Conservation (phyloP, 1,284 basidiomycete species). For the Cryptococcus deneoformans region DNA sequence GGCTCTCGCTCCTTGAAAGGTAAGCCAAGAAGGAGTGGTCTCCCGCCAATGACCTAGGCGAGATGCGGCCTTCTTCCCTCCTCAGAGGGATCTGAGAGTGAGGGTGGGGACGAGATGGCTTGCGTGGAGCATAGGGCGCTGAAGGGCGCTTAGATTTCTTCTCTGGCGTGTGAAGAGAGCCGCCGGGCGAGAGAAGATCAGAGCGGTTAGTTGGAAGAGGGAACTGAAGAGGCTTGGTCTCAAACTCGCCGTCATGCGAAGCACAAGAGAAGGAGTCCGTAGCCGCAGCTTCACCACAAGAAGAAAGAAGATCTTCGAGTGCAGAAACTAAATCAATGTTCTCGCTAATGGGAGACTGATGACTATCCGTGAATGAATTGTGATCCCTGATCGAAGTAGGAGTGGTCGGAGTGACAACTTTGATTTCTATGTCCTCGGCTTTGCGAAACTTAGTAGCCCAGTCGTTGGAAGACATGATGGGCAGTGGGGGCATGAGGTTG, state of each 20-base stretch:
- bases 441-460: conserved; percentile 3
- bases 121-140: conserved; percentile 3
- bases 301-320: conserved; percentile 22
- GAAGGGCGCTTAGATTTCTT: neutral
- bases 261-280: neutral
- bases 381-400: neutral
- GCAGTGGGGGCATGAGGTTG: conserved; percentile 21
- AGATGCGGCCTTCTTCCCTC: neutral
- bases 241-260: conserved; percentile 5
- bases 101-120: conserved; percentile 1
- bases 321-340: conserved; percentile 21
- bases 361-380: neutral
- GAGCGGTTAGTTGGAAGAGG: conserved; percentile 6
- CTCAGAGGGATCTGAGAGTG: conserved; percentile 2
- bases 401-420: conserved; percentile 8
- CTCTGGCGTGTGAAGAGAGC: neutral
- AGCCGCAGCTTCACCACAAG: conserved; percentile 17
- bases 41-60: conserved; percentile 8
- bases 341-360: conserved; percentile 2
- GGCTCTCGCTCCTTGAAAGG: conserved; percentile 4
- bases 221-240: conserved; percentile 7
- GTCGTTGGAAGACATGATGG: conserved; percentile 17
- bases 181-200: neutral
- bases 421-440: neutral
- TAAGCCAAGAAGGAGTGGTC: conserved; percentile 26